Evolutionary conservation across 805 yeast species (phyloP).

Genomic region (Candida oleophila): DNA sequence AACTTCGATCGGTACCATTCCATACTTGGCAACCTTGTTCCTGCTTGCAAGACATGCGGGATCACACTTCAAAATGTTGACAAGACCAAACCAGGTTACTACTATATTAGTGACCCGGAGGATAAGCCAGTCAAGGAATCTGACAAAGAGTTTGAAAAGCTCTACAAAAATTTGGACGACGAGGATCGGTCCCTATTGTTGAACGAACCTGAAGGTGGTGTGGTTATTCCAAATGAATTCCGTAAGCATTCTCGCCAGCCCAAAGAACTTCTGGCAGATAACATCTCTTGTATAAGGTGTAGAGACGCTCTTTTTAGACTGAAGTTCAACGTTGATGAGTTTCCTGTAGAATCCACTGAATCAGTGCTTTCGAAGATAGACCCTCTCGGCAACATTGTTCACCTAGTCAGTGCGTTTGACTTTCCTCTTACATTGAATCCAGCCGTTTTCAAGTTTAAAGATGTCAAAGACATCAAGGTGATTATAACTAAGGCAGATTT

Average conservation of each 20-base stretch:
- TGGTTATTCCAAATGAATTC: not conserved
- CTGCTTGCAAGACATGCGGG: slow-evolving; percentile 59
- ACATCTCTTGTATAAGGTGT: slow-evolving; percentile 54
- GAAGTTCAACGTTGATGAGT: slow-evolving; percentile 32
- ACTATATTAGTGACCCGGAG: slow-evolving; percentile 12
- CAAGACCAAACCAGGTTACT: slow-evolving; percentile 44
- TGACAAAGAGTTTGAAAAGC: slow-evolving; percentile 18
- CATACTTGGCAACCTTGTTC: slow-evolving; percentile 1
- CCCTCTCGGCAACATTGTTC: slow-evolving; percentile 46
- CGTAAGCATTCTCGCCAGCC: no score
- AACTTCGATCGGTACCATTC: not conserved
- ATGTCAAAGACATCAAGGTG: slow-evolving; percentile 36
- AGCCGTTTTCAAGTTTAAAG: slow-evolving; percentile 30
- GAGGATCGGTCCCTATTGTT: slow-evolving; percentile 29
- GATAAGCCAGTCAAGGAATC: slow-evolving; percentile 10
- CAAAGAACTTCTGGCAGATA: no score
- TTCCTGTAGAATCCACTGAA: slow-evolving; percentile 21
- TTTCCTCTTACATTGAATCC: slow-evolving; percentile 63
- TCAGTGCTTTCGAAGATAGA: slow-evolving; percentile 37
- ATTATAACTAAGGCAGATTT: slow-evolving; percentile 47
- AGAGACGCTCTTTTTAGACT: slow-evolving; percentile 49
- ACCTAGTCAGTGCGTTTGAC: slow-evolving; percentile 65
- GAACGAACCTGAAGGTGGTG: slow-evolving; percentile 8
- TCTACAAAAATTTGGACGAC: slow-evolving; percentile 12
- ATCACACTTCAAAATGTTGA: slow-evolving; percentile 44